A percentile compares a stretch with the other conserved stretches of the same genome.
These are phyloP conservation scores for Penicillium concentricum DNA, from an alignment of 2,329 filamentous ascomycete species.

Conservation along the genomic window DNA sequence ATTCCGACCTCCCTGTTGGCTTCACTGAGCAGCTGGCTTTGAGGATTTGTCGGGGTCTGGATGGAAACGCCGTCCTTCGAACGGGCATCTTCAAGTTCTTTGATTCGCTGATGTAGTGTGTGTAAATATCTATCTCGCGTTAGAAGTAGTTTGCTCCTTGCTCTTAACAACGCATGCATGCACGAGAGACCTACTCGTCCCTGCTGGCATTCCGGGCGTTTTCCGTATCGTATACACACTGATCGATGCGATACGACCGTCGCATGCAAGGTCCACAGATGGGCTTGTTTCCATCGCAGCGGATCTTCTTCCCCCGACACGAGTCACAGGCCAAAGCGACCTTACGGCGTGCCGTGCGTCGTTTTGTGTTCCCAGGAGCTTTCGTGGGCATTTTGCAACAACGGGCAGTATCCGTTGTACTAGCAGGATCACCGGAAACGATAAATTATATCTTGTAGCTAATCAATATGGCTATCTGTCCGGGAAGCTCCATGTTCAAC, in stretches of 20 bases:
- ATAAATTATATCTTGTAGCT: too few species aligned
- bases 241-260: not conserved
- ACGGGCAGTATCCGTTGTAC: not conserved
- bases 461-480: too few species aligned
- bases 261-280: conserved; percentile 1
- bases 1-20: not conserved
- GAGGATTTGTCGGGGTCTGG: not conserved
- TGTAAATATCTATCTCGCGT: conserved; percentile 1
- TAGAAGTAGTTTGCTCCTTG: not conserved
- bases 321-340: not conserved
- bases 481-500: too few species aligned
- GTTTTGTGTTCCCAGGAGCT: not conserved
- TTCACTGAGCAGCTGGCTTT: not conserved
- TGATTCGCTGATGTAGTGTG: conserved; percentile 4
- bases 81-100: conserved; percentile 3
- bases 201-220: conserved; percentile 1
- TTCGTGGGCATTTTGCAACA: not conserved
- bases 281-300: conserved; percentile 1
- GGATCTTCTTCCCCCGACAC: too few species aligned
- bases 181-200: not conserved
- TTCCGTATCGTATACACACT: conserved; percentile 2
- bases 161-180: not conserved
- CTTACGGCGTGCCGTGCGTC: conserved; percentile 1
- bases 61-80: not conserved
- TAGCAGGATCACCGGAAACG: too few species aligned